Evolutionary conservation across 306 rosid genomes (phyloP).

Genomic region (Medicago arabica): DNA sequence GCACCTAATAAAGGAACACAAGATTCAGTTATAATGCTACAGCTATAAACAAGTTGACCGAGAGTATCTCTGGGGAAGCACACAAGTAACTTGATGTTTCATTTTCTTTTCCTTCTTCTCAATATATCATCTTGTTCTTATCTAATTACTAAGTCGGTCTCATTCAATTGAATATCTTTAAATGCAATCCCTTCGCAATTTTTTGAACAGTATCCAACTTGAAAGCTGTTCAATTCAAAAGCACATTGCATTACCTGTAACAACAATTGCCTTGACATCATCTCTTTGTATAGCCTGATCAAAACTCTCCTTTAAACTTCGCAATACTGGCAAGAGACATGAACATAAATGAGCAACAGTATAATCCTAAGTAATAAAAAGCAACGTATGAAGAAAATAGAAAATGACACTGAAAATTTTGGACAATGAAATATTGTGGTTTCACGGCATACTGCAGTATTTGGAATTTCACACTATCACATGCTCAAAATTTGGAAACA

Average conservation of each 20-base stretch:
- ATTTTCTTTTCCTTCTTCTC: conserved; percentile 10
- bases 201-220: conserved; percentile 20
- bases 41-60: conserved; percentile 19
- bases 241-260: conserved; percentile 61
- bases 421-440: conserved; percentile 21
- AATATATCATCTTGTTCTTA: conserved; percentile 12
- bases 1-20: conserved; percentile 65
- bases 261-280: conserved; percentile 90
- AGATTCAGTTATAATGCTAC: conserved; percentile 32
- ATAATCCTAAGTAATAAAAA: conserved; percentile 16
- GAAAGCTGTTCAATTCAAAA: conserved; percentile 27
- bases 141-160: too few species aligned
- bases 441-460: conserved; percentile 6
- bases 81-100: conserved; percentile 18
- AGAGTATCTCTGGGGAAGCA: conserved; percentile 29
- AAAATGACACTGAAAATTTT: not conserved
- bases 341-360: conserved; percentile 32
- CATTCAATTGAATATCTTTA: too few species aligned
- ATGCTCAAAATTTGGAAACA: conserved; percentile 7
- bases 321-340: conserved; percentile 55
- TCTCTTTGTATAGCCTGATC: conserved; percentile 76
- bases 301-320: conserved; percentile 70
- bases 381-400: not conserved
- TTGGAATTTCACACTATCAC: conserved; percentile 17
- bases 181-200: not conserved